These are phyloP conservation scores for Umbelopsis isabellina DNA, from an alignment of 192 early-diverging fungal genomes.

Conservation along the genomic window DNA sequence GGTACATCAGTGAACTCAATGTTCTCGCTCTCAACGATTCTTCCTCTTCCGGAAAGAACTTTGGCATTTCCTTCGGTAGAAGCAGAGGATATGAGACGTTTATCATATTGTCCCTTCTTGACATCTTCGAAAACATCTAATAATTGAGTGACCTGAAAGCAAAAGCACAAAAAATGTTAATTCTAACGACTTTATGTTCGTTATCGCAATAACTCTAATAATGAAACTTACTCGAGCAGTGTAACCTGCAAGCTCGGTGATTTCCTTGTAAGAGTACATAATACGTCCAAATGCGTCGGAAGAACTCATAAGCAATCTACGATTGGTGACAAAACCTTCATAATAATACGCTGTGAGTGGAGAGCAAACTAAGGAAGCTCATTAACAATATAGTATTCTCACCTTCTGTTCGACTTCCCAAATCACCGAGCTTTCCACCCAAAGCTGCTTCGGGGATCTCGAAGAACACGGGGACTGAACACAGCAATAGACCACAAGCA, in stretches of 20 bases:
- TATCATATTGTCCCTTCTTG: conserved; percentile 75
- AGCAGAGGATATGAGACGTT: conserved; percentile 63
- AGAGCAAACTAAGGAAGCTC: not conserved
- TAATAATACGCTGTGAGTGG: not conserved
- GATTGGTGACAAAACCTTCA: conserved; percentile 77
- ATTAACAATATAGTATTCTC: not conserved
- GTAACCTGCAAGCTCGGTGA: conserved; percentile 94
- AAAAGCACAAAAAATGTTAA: not conserved
- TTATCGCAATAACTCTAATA: not conserved
- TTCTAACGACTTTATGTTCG: not conserved
- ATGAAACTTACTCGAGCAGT: conserved; percentile 71
- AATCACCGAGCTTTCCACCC: conserved; percentile 47
- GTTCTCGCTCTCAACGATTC: conserved; percentile 70
- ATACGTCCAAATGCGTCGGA: conserved; percentile 83
- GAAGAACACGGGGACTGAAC: conserved; percentile 86
- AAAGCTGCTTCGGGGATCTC: conserved; percentile 45
- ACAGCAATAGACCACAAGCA: conserved; percentile 84
- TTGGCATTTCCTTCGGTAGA: conserved; percentile 56
- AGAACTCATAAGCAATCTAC: conserved; percentile 71
- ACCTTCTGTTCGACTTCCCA: conserved; percentile 62
- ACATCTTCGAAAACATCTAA: conserved; percentile 90
- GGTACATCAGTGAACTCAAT: conserved; percentile 93
- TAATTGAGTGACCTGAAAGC: conserved; percentile 67
- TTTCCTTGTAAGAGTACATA: conserved; percentile 95
- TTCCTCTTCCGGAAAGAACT: conserved; percentile 66